A percentile compares a stretch with the other conserved stretches of the same genome.
These are phyloP conservation scores for Cardamine chenopodiifolia DNA, from an alignment of 345 rosid species.

Conservation along the genomic window DNA sequence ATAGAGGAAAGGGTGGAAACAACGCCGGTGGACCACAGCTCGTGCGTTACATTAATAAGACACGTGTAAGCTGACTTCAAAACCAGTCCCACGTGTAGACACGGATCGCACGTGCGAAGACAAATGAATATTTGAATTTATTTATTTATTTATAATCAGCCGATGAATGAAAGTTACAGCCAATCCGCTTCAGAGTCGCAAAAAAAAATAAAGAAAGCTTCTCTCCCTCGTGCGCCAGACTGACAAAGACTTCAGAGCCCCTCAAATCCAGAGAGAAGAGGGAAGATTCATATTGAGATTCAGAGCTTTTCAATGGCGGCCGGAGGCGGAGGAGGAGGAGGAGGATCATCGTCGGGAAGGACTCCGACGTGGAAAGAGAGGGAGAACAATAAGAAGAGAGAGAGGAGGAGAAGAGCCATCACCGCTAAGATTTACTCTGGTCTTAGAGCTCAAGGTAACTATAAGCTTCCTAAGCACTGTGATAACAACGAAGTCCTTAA, in stretches of 20 bases:
- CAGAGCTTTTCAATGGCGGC: conserved; percentile 54
- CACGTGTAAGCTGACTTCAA: conserved; percentile 43
- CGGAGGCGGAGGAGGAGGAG: conserved; percentile 41
- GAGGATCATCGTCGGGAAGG: conserved; percentile 55
- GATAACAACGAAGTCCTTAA: conserved; percentile 96
- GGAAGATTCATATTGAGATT: conserved; percentile 42
- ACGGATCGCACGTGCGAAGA: conserved; percentile 41
- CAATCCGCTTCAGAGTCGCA: conserved; percentile 32
- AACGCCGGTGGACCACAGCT: conserved; percentile 40
- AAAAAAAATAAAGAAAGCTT: conserved; percentile 9
- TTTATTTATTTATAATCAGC: not conserved
- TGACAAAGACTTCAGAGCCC: conserved; percentile 29
- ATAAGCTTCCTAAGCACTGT: conserved; percentile 90
- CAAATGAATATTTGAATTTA: conserved; percentile 12
- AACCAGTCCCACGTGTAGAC: conserved; percentile 23
- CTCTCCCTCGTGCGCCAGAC: conserved; percentile 41
- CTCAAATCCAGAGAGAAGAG: not conserved
- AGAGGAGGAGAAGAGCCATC: conserved; percentile 86
- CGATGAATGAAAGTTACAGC: conserved; percentile 29
- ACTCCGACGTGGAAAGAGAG: conserved; percentile 96
- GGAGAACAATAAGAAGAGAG: conserved; percentile 92
- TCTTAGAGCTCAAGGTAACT: conserved; percentile 85
- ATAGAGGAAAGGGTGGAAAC: conserved; percentile 19
- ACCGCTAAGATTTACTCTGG: conserved; percentile 94
- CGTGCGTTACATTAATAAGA: conserved; percentile 39